Evolutionary conservation across 179 eudicot genomes (phyloP).

Genomic region (Vitellaria paradoxa): DNA sequence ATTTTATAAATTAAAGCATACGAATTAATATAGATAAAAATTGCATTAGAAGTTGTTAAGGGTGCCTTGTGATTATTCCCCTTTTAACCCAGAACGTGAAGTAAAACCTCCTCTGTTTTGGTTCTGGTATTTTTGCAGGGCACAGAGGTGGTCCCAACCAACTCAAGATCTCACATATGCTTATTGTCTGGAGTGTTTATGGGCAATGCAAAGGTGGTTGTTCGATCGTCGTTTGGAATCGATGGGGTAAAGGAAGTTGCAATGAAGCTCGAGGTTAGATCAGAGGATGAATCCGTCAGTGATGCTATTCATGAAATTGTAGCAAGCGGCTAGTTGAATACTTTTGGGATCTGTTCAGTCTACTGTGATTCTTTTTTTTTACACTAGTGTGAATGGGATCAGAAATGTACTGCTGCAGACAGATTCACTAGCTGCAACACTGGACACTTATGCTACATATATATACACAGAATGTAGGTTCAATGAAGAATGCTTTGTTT

Average conservation of each 20-base stretch:
- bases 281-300: slow-evolving; percentile 77
- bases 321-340: slow-evolving; percentile 60
- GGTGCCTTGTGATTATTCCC: background rate
- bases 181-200: slow-evolving; percentile 81
- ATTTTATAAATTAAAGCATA: background rate
- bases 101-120: background rate
- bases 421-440: background rate
- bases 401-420: slow-evolving; percentile 1
- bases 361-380: background rate
- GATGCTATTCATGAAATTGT: slow-evolving; percentile 91
- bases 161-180: slow-evolving; percentile 87
- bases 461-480: background rate
- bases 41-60: background rate
- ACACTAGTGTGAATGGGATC: background rate
- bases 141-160: slow-evolving; percentile 67
- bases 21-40: background rate
- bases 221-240: slow-evolving; percentile 75
- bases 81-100: background rate
- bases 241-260: slow-evolving; percentile 83
- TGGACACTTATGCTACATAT: background rate
- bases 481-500: background rate
- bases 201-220: slow-evolving; percentile 79
- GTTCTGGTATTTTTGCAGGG: slow-evolving; percentile 42
- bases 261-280: slow-evolving; percentile 88
- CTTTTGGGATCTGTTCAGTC: background rate